Conservation (phyloP, 2,329 filamentous ascomycete genomes). For the Neofusicoccum umdonicola region DNA sequence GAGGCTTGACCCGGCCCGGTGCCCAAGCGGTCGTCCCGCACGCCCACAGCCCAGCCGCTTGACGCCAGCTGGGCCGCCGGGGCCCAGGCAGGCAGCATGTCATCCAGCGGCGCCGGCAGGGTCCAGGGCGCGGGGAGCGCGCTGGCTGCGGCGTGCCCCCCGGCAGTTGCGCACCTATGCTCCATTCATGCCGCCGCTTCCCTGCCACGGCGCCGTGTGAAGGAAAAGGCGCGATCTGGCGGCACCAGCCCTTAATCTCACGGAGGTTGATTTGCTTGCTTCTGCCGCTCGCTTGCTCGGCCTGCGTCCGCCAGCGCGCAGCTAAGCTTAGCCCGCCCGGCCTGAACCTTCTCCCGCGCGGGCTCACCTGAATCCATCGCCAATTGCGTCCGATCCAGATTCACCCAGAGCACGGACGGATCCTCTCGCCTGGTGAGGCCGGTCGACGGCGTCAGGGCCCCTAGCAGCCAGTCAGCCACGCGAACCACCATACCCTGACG, state of each 20-base stretch:
- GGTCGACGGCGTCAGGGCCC: slow-evolving; percentile 21
- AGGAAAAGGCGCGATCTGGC: slow-evolving; percentile 16
- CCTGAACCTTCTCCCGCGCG: slow-evolving; percentile 12
- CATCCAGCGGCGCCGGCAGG: slow-evolving; percentile 4
- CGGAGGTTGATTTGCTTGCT: slow-evolving; percentile 1
- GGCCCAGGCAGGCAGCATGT: background rate
- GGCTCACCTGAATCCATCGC: slow-evolving; percentile 33
- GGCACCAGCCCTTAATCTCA: slow-evolving; percentile 15
- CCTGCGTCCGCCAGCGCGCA: slow-evolving; percentile 8
- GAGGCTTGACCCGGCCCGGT: slow-evolving; percentile 5
- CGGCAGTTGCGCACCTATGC: background rate
- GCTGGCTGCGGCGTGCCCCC: background rate
- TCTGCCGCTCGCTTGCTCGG: slow-evolving; percentile 14
- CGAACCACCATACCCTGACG: slow-evolving; percentile 38
- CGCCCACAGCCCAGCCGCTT: background rate
- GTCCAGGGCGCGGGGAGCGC: slow-evolving; percentile 14
- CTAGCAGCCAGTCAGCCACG: slow-evolving; percentile 43
- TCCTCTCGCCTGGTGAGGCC: slow-evolving; percentile 14
- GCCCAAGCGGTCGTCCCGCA: slow-evolving; percentile 10
- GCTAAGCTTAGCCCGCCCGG: slow-evolving; percentile 14
- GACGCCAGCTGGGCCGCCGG: slow-evolving; percentile 1
- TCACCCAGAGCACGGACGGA: slow-evolving; percentile 38
- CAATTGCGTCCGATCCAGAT: slow-evolving; percentile 39
- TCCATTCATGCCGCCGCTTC: background rate
- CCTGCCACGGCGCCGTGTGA: background rate